Conservation (phyloP, 1,284 basidiomycete species). For the Rhodofomes roseus region DNA sequence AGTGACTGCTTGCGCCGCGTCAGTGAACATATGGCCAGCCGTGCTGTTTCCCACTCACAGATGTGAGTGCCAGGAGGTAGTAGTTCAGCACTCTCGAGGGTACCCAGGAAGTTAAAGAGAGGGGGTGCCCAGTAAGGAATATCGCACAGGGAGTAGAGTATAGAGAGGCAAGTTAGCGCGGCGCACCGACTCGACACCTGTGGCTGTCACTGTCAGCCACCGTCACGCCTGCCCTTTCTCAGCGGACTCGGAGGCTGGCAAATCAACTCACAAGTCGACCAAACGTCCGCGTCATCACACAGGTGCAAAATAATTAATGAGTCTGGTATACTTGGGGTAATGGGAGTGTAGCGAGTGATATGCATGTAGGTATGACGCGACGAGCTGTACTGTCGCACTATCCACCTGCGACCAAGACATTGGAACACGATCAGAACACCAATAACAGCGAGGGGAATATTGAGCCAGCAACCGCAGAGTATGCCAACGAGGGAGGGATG, state of each 20-base stretch:
- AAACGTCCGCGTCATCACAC: too few relatives aligned
- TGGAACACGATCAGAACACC: neutral
- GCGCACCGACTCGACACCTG: too few relatives aligned
- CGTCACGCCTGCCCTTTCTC: neutral
- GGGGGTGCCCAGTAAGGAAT: neutral
- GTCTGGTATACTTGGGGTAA: slow-evolving; percentile 8
- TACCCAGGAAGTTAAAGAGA: neutral
- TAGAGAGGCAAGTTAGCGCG: neutral
- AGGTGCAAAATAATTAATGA: neutral
- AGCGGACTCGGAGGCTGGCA: too few relatives aligned
- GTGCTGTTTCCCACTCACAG: neutral
- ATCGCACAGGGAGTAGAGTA: neutral
- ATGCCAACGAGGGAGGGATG: neutral
- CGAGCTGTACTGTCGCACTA: neutral
- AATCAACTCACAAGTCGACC: too few relatives aligned
- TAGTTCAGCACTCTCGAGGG: neutral
- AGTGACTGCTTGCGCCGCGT: neutral
- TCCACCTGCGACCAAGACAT: slow-evolving; percentile 7
- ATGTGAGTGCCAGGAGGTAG: neutral
- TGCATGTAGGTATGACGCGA: slow-evolving; percentile 8
- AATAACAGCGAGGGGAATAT: neutral
- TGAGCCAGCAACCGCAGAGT: neutral
- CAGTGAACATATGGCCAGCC: neutral
- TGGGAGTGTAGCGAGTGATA: slow-evolving; percentile 7
- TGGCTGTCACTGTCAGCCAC: neutral